phyloP scores from a whole-genome alignment of 192 early-diverging fungal species.

The Podila clonocystis region DNA sequence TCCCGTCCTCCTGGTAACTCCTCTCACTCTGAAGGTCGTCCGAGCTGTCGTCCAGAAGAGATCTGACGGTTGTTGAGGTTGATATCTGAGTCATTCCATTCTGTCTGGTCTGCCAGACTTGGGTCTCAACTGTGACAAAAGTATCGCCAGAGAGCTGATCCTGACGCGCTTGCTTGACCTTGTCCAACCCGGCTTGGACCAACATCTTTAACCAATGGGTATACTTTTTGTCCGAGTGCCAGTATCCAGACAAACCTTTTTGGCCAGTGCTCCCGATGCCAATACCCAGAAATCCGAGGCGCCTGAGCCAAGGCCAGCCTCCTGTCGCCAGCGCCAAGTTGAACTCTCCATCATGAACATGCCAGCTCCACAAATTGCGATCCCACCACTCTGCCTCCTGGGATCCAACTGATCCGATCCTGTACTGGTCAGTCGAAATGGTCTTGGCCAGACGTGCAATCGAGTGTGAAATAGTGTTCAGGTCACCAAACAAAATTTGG shows the following conservation, averaged over 20 bases:
- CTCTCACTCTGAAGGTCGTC: conserved; percentile 14
- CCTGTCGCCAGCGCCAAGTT: conserved; percentile 51
- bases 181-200: conserved; percentile 26
- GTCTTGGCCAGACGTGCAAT: conserved; percentile 73
- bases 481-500: conserved; percentile 78
- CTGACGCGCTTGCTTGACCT: conserved; percentile 28
- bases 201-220: conserved; percentile 25
- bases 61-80: background rate
- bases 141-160: conserved; percentile 29
- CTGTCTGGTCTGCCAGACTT: background rate
- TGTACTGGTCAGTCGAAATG: conserved; percentile 72
- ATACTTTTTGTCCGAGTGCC: conserved; percentile 29
- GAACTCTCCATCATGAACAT: conserved; percentile 51
- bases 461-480: conserved; percentile 85
- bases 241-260: background rate
- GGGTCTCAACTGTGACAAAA: conserved; percentile 12
- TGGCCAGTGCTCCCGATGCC: background rate
- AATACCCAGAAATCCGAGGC: conserved; percentile 27
- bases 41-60: background rate
- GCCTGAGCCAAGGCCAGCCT: conserved; percentile 37
- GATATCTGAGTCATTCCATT: background rate
- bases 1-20: conserved; percentile 24
- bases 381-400: conserved; percentile 80
- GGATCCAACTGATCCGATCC: conserved; percentile 68
- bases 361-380: conserved; percentile 65